Evolutionary conservation across 768 basidiomycete species (phyloP).

Genomic region (Boletus patriciae): DNA sequence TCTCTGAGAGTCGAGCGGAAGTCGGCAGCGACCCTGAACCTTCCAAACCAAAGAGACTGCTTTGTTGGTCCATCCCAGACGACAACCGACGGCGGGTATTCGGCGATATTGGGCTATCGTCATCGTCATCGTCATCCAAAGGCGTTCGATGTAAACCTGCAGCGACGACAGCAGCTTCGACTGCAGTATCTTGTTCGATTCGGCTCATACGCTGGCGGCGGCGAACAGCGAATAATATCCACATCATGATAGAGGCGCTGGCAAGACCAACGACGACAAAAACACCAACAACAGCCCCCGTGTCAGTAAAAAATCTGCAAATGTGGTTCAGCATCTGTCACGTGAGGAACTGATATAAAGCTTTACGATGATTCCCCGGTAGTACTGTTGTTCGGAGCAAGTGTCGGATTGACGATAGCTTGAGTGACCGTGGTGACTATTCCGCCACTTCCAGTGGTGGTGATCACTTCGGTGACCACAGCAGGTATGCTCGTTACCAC

Average conservation of each 20-base stretch:
- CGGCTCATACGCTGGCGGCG: slow-evolving; percentile 59
- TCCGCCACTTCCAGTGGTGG: slow-evolving; percentile 56
- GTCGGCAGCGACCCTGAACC: slow-evolving; percentile 21
- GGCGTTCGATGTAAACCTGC: slow-evolving; percentile 68
- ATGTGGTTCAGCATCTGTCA: slow-evolving; percentile 7
- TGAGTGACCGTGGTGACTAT: slow-evolving; percentile 57
- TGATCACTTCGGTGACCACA: slow-evolving; percentile 55
- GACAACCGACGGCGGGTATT: slow-evolving; percentile 22
- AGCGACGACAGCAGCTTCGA: slow-evolving; percentile 71
- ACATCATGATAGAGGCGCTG: slow-evolving; percentile 63
- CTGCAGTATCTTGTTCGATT: slow-evolving; percentile 67
- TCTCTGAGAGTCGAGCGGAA: slow-evolving; percentile 38
- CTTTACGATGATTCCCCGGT: slow-evolving; percentile 50
- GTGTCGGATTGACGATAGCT: slow-evolving; percentile 68
- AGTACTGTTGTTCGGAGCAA: slow-evolving; percentile 48
- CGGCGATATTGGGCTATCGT: slow-evolving; percentile 24
- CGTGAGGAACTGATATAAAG: not conserved
- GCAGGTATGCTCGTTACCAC: slow-evolving; percentile 52
- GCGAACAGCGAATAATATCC: slow-evolving; percentile 68
- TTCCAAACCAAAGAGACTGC: slow-evolving; percentile 21
- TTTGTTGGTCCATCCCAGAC: slow-evolving; percentile 43
- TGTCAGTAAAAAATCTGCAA: slow-evolving; percentile 79
- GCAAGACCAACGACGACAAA: slow-evolving; percentile 89
- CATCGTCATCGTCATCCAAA: slow-evolving; percentile 66
- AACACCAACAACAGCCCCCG: slow-evolving; percentile 88